Base-by-base conservation (phyloP, 2,329 filamentous ascomycete species). In the Hypoxylon sp. region DNA sequence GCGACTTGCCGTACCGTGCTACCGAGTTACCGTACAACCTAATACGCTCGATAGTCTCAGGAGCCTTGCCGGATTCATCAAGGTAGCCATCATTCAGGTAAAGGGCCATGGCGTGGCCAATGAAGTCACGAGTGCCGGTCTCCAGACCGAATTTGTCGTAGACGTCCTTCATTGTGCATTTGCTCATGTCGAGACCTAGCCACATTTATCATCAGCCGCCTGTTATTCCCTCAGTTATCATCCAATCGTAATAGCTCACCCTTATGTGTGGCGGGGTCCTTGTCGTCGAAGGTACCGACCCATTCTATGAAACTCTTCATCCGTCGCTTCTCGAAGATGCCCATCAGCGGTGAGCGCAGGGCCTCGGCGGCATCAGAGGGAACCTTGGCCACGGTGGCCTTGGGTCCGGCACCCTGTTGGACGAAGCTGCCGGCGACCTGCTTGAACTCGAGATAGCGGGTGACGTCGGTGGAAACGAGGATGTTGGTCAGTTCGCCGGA, bases 401-500 rank as follows among this genome's bases (percentile, higher is more conserved):
- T 96, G 73, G 89, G 73, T n/a, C 90, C 90, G 69, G 88, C 81
- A 72, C 93, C 92, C 82, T 98, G 95, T 84, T 98, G 96, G 70
- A 98, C 96, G 80, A 92, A 98, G 86, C 94, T 97, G 80, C 96
- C 96, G 69, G 94, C 93, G 70, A 99, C 95, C 83, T 96, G 93
- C 85, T 92, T 94, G 86, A 97, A 97, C 82, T 97, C 93, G 78
- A 97, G 91, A 82, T 95, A 95, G 82, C 91, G 87, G 77, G 92
- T 94, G 74, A 94, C 92, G 76, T 98, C 94, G 83, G 95, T 98
- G 57, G 95, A 97, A 72, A 98, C 94, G 79, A 99, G 90, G 79
- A 99, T 98, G 84, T 98, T 98, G 81, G 95, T 98, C 80, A 99
- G 87, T 85, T 99, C 95, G 82, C 96, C 96, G 72, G 97, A 97